Evolutionary conservation across 805 yeast species (phyloP), one percentile per base, ranked within the genome.

Genomic region (Starmerella sirachaensis): DNA sequence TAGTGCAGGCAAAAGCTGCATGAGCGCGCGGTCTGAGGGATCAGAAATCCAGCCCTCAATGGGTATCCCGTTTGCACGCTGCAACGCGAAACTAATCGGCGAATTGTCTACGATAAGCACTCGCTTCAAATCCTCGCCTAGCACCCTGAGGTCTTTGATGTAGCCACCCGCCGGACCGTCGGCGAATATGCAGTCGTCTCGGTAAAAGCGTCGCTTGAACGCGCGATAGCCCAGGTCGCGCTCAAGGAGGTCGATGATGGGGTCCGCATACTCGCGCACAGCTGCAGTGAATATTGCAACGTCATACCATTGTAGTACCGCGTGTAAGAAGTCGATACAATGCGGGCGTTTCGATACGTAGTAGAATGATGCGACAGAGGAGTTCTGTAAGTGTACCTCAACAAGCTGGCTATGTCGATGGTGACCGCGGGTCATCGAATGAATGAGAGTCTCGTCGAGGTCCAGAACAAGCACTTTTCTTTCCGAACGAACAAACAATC

Each of bases 11-110:
- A 91, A 58, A 36, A 91, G 60, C 50, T 84, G 76, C 58, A 91
- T 63, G 41, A 91, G 62, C 52, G 84, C 94, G 17, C 76, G 65
- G 54, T 91, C 98, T 25, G 78, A 72, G n/a, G 93, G 94, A 59
- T 91, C 98, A 54, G 81, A 83, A 45, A 91, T 84, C 98, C 98
- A 91, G 31, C 98, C 97, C 60, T 86, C 95, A 6, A 91, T 84
- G 62, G 79, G 76, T 17, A 91, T 78, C 1, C 94, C 98, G 53
- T 91, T 91, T 48, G 77, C 77, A 42, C 76, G 82, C 57, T 88
- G 86, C 56, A 73, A 61, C 12, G 83, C 76, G 56, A 82, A 91
- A 53, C 93, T 79, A 18, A 85, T 71, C 1, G 97, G 97, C 9
- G 95, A 84, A 61, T 91, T 91, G 61, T 91, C 98, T 35, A 91